Conservation (phyloP, 106 monocot species). For the Cymbidium sinense region DNA sequence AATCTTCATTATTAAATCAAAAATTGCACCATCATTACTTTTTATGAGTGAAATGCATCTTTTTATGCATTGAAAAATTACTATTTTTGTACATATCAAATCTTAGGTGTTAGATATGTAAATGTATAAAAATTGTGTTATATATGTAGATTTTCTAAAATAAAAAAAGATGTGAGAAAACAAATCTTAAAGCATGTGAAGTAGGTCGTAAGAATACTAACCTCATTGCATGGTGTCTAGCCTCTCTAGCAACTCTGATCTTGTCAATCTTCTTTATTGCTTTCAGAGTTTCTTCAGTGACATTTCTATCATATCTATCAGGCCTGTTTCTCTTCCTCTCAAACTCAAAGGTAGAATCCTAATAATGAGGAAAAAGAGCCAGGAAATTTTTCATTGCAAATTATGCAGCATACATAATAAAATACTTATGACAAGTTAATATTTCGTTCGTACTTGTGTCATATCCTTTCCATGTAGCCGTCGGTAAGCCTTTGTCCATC, state of each 20-base stretch:
- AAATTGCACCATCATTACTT: no score
- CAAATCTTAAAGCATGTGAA: no score
- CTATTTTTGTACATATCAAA: no score
- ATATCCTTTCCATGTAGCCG: slow-evolving; percentile 82
- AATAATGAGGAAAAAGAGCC: not conserved
- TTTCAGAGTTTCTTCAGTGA: slow-evolving; percentile 51
- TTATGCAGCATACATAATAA: not conserved
- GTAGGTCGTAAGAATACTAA: slow-evolving; percentile 6
- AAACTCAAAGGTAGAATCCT: slow-evolving; percentile 90
- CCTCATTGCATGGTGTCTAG: slow-evolving; percentile 47
- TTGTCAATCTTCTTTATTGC: slow-evolving; percentile 84
- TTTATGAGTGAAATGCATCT: no score
- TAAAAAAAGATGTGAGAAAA: no score
- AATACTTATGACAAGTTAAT: not conserved
- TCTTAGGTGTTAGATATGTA: no score
- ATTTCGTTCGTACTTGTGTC: slow-evolving; percentile 54
- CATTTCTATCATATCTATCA: slow-evolving; percentile 77
- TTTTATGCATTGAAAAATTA: no score
- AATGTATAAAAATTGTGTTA: no score
- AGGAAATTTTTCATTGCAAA: not conserved
- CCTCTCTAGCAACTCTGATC: slow-evolving; percentile 48
- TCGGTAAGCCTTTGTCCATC: slow-evolving; percentile 89
- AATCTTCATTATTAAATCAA: no score
- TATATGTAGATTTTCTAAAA: no score
- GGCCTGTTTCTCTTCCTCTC: slow-evolving; percentile 89